A percentile compares a stretch with the other conserved stretches of the same genome.
Conservation (phyloP, 305 asterid genomes). For the Solanum chacoense region DNA sequence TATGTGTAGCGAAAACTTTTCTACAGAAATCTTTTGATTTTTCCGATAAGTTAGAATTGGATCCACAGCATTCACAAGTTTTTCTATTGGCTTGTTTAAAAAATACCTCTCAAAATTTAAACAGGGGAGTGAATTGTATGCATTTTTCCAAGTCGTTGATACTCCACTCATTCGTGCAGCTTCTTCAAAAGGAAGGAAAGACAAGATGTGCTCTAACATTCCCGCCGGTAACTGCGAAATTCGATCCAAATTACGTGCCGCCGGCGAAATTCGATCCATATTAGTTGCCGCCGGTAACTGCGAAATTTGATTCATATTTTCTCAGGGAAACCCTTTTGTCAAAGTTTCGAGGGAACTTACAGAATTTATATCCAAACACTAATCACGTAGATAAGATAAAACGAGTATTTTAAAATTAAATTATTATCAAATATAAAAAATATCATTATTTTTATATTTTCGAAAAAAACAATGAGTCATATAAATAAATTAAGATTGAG, state of each 20-base stretch:
- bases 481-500: background rate
- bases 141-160: background rate
- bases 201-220: background rate
- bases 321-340: too few relatives aligned
- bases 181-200: background rate
- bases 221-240: background rate
- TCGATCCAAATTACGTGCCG: background rate
- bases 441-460: too few relatives aligned
- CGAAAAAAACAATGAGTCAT: background rate
- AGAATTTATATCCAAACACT: too few relatives aligned
- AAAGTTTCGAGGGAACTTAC: too few relatives aligned
- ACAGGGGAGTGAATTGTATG: background rate
- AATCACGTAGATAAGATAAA: too few relatives aligned
- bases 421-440: too few relatives aligned
- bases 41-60: background rate
- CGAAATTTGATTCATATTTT: too few relatives aligned
- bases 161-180: background rate
- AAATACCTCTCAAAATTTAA: background rate
- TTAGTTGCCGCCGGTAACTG: too few relatives aligned
- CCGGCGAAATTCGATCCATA: too few relatives aligned
- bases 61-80: background rate
- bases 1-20: background rate
- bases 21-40: background rate
- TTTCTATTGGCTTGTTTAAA: background rate
- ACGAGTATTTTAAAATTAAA: too few relatives aligned